These are phyloP conservation scores for Cephaloascus fragrans DNA, from an alignment of 805 yeast species.

Conservation along the genomic window DNA sequence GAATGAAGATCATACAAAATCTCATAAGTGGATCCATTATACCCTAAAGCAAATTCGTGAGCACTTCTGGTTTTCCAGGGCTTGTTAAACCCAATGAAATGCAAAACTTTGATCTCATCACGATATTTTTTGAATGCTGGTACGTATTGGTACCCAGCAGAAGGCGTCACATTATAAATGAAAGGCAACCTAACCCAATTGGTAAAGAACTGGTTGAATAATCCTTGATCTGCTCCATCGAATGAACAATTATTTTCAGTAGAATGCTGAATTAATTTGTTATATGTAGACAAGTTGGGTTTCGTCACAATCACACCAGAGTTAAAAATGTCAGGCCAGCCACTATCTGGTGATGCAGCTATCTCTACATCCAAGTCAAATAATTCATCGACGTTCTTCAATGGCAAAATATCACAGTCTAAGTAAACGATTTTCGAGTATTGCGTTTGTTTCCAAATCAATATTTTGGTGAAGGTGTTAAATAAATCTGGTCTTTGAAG, in stretches of 20 bases:
- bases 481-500: slow-evolving; percentile 40
- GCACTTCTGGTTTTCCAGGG: slow-evolving; percentile 23
- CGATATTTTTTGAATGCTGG: slow-evolving; percentile 58
- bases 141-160: slow-evolving; percentile 52
- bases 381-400: slow-evolving; percentile 16
- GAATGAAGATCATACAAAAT: neutral
- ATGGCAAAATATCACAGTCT: slow-evolving; percentile 46
- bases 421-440: slow-evolving; percentile 34
- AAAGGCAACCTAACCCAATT: slow-evolving; percentile 74
- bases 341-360: slow-evolving; percentile 68
- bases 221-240: slow-evolving; percentile 93
- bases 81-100: slow-evolving; percentile 30
- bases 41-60: slow-evolving; percentile 1
- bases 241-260: slow-evolving; percentile 27
- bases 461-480: slow-evolving; percentile 43
- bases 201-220: slow-evolving; percentile 65
- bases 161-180: slow-evolving; percentile 71
- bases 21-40: neutral
- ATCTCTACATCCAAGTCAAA: slow-evolving; percentile 14
- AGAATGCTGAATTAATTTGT: slow-evolving; percentile 23
- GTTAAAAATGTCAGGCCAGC: slow-evolving; percentile 88
- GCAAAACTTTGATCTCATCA: slow-evolving; percentile 22
- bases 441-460: slow-evolving; percentile 38
- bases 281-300: slow-evolving; percentile 37
- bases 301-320: slow-evolving; percentile 60